Evolutionary conservation across 495 filamentous ascomycete species (phyloP).

Genomic region (Lasiosphaeriaceae sp.): DNA sequence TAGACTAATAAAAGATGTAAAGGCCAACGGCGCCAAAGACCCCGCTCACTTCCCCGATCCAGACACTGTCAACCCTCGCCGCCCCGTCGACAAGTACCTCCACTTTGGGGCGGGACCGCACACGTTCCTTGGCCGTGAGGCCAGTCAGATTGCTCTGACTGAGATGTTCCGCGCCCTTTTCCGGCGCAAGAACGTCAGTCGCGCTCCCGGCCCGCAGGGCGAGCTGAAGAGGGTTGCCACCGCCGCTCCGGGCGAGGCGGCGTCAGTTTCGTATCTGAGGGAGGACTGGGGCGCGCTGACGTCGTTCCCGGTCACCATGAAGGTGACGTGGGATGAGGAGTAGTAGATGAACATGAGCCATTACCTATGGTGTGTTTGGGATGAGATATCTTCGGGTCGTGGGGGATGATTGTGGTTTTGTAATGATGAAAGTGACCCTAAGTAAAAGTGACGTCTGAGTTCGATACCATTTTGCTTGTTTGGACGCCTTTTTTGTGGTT

Average conservation of each 20-base stretch:
- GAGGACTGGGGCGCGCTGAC: slow-evolving; percentile 69
- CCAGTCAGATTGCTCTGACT: slow-evolving; percentile 58
- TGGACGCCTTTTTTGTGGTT: too few relatives aligned
- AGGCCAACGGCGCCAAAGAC: slow-evolving; percentile 57
- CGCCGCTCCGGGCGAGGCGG: slow-evolving; percentile 39
- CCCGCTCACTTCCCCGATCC: slow-evolving; percentile 65
- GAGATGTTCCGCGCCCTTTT: slow-evolving; percentile 67
- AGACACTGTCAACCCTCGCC: slow-evolving; percentile 58
- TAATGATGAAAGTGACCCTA: too few relatives aligned
- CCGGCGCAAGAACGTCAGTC: slow-evolving; percentile 59
- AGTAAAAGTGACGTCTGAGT: too few relatives aligned
- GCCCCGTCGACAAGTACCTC: slow-evolving; percentile 65
- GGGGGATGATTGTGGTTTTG: too few relatives aligned
- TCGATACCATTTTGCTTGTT: too few relatives aligned
- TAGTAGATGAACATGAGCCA: neutral
- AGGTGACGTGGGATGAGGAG: slow-evolving; percentile 47
- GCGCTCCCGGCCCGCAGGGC: slow-evolving; percentile 64
- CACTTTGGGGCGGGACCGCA: slow-evolving; percentile 62
- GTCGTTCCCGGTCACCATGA: slow-evolving; percentile 70
- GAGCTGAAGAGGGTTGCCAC: slow-evolving; percentile 64
- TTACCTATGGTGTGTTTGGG: neutral
- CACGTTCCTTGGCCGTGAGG: slow-evolving; percentile 58
- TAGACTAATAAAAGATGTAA: slow-evolving; percentile 32
- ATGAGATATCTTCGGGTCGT: too few relatives aligned
- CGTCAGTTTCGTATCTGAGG: slow-evolving; percentile 65